phyloP scores from a whole-genome alignment of 2,329 filamentous ascomycete species.

The Didymella pinodella region DNA sequence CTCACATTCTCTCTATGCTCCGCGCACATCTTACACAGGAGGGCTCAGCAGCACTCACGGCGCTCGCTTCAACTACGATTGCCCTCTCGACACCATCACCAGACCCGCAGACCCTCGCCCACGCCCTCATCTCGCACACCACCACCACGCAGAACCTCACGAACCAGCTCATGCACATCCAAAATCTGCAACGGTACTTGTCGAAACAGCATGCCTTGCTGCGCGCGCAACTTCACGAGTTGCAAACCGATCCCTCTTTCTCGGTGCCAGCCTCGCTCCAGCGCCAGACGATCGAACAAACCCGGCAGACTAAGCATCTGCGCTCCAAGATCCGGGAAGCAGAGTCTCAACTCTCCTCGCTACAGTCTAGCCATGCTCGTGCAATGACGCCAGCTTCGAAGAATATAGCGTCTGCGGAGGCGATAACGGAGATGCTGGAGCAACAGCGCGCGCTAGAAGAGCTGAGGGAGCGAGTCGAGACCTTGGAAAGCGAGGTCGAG shows the following conservation, averaged over 20 bases:
- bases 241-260: conserved; percentile 48
- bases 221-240: conserved; percentile 39
- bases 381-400: conserved; percentile 40
- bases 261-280: conserved; percentile 64
- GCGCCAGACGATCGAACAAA: conserved; percentile 76
- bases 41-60: conserved; percentile 43
- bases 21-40: conserved; percentile 37
- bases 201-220: conserved; percentile 43
- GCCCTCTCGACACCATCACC: conserved; percentile 46
- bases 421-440: conserved; percentile 66
- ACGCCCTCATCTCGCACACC: conserved; percentile 47
- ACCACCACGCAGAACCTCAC: conserved; percentile 41
- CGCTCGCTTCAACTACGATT: conserved; percentile 50
- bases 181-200: conserved; percentile 46
- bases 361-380: conserved; percentile 32
- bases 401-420: conserved; percentile 52
- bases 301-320: conserved; percentile 73
- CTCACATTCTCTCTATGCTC: conserved; percentile 37
- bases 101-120: conserved; percentile 41
- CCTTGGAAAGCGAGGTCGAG: conserved; percentile 68
- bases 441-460: conserved; percentile 69
- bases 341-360: conserved; percentile 52
- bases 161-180: conserved; percentile 45
- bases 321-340: conserved; percentile 73
- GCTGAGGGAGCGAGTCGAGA: conserved; percentile 65